Conservation (phyloP, 352 stramenopile genomes). For the Pseudoperonospora humuli region DNA sequence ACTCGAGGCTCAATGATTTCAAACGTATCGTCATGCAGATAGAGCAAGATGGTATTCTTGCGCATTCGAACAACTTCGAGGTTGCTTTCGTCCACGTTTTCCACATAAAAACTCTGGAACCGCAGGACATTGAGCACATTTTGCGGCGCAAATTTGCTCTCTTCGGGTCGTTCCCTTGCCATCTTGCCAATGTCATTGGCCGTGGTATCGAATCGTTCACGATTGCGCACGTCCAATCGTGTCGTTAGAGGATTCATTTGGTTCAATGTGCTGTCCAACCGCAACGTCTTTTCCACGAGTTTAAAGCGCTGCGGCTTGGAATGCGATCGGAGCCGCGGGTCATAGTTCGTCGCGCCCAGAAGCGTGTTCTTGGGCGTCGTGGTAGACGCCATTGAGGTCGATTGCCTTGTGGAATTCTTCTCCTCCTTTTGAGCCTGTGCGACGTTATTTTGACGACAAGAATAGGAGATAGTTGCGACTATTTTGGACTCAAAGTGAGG, state of each 20-base stretch:
- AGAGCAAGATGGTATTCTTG: conserved; percentile 73
- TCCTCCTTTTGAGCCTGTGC: too few relatives aligned
- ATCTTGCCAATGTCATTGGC: conserved; percentile 51
- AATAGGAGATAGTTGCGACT: too few relatives aligned
- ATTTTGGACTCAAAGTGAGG: too few relatives aligned
- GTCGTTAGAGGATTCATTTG: conserved; percentile 56
- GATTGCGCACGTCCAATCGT: conserved; percentile 45
- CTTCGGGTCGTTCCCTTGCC: conserved; percentile 20
- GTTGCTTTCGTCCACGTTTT: conserved; percentile 77
- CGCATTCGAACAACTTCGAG: conserved; percentile 64
- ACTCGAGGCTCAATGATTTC: conserved; percentile 82
- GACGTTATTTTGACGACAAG: too few relatives aligned
- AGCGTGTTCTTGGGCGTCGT: conserved; percentile 62
- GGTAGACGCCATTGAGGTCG: conserved; percentile 45
- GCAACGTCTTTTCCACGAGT: conserved; percentile 45
- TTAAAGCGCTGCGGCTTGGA: conserved; percentile 80
- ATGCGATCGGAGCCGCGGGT: conserved; percentile 53
- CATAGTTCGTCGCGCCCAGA: conserved; percentile 64
- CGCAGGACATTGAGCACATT: conserved; percentile 75
- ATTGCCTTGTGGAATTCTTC: too few relatives aligned
- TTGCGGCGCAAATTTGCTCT: conserved; percentile 78
- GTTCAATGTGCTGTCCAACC: conserved; percentile 53
- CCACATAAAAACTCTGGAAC: conserved; percentile 84
- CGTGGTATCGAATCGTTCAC: conserved; percentile 53
- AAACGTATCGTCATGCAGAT: conserved; percentile 83